Base-by-base conservation (phyloP, 768 basidiomycete genomes). In the Auriscalpium microsporum region DNA sequence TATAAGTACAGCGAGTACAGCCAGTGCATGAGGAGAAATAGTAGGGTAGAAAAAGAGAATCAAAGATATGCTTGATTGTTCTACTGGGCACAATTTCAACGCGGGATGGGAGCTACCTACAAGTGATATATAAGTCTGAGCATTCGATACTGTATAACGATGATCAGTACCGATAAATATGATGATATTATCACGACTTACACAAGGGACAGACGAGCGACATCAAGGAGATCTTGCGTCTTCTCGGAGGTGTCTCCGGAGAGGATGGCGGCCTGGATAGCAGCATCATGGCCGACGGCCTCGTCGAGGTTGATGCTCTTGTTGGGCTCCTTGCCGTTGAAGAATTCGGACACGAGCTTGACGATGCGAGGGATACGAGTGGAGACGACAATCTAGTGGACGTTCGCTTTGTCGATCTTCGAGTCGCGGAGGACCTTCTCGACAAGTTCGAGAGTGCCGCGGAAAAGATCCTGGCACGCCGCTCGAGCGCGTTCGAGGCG, bases 291-390 rank as follows among this genome's bases (percentile, higher is more conserved):
- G 17, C 95, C 95, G 56, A 98, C 94, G 55, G 95, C 94, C 76
- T 97, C 95, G 62, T 98, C 95, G 51, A 95, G 95, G 84, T 98
- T 97, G 80, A 98, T 97, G 75, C 87, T 88, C 82, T 94, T 96
- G 81, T 93, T 94, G 65, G 92, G 94, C 77, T 96, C 94, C 79
- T 94, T 94, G 70, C 94, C 94, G 71, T 90, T 91, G 81, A 97
- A 97, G 83, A 90, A 96, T 73, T 97, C 94, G 62, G 91, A 94
- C 56, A 98, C 91, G 69, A 97, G 90, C 75, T 96, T 94, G 71
- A 92, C 86, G 67, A 98, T 88, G 72, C 91, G 90, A 62, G 95
- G 95, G 62, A 98, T 97, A 83, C 94, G 94, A 55, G 95, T 97
- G 50, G 95, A 98, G 59, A 98, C 79, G 65, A 97, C 95, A 61